Conservation (phyloP, 331 rosid species). For the Malus hybrid region DNA sequence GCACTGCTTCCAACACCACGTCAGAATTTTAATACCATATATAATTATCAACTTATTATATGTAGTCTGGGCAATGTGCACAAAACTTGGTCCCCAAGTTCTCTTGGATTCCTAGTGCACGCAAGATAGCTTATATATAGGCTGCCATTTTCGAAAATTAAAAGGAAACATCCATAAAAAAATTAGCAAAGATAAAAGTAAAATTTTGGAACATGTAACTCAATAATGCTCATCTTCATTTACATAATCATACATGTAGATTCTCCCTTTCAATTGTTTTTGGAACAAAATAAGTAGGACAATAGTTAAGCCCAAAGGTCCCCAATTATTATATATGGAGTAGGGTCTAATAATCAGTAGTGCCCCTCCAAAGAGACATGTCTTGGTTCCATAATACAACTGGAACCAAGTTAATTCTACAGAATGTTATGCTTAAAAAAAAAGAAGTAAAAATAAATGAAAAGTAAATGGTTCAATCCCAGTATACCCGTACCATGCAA, state of each 20-base stretch:
- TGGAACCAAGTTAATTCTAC: not conserved
- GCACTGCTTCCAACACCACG: constrained; percentile 1
- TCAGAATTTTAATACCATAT: not conserved
- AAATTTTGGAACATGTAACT: not conserved
- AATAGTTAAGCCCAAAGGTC: no score
- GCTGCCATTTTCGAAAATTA: not conserved
- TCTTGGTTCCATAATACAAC: not conserved
- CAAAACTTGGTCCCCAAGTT: constrained; percentile 7
- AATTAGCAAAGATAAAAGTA: not conserved
- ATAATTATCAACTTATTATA: not conserved
- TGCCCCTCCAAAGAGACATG: not conserved
- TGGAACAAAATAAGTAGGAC: not conserved
- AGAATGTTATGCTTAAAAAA: no score
- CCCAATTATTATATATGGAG: no score
- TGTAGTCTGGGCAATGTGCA: not conserved
- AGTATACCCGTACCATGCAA: accelerated
- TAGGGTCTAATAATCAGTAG: not conserved
- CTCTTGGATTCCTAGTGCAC: constrained; percentile 2
- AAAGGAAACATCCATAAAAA: not conserved
- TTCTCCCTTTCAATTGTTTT: not conserved
- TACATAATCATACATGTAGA: not conserved
- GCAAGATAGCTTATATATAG: constrained; percentile 5
- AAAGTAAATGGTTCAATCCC: not conserved
- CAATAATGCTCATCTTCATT: not conserved
- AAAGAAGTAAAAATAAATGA: not conserved